Evolutionary conservation across 805 yeast genomes (phyloP).

Genomic region (Candida succiphila): DNA sequence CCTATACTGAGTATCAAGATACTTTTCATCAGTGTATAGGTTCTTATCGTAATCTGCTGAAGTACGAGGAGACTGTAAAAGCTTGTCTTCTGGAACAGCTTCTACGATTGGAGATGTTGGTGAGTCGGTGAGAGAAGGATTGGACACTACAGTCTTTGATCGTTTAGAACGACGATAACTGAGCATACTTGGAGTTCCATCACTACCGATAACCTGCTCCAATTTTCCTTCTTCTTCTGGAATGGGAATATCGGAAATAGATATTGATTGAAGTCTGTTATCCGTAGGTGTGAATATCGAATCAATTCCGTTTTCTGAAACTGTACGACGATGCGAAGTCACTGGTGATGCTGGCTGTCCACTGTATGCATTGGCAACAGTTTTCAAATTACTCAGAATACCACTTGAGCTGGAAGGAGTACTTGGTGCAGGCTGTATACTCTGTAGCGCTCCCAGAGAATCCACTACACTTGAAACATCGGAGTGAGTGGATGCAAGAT

Average conservation of each 20-base stretch:
- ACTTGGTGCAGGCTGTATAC: neutral
- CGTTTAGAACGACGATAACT: slow-evolving; percentile 18
- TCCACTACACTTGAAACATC: neutral
- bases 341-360: neutral
- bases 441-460: neutral
- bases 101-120: neutral
- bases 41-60: slow-evolving; percentile 24
- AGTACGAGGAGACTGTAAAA: slow-evolving; percentile 5
- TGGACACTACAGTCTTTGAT: slow-evolving; percentile 8
- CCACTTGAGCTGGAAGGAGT: neutral
- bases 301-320: slow-evolving; percentile 11
- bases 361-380: neutral
- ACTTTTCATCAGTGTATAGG: slow-evolving; percentile 49
- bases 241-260: slow-evolving; percentile 3
- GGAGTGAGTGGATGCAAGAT: neutral
- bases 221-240: slow-evolving; percentile 9
- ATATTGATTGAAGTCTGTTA: neutral
- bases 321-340: slow-evolving; percentile 7
- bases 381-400: neutral
- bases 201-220: slow-evolving; percentile 9
- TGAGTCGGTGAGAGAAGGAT: neutral
- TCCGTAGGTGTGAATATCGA: slow-evolving; percentile 4
- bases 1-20: slow-evolving; percentile 45
- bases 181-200: slow-evolving; percentile 20
- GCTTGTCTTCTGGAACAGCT: neutral